These are phyloP conservation scores for Exsudoporus floridanus DNA, from an alignment of 1,284 basidiomycete genomes.

Conservation along the genomic window DNA sequence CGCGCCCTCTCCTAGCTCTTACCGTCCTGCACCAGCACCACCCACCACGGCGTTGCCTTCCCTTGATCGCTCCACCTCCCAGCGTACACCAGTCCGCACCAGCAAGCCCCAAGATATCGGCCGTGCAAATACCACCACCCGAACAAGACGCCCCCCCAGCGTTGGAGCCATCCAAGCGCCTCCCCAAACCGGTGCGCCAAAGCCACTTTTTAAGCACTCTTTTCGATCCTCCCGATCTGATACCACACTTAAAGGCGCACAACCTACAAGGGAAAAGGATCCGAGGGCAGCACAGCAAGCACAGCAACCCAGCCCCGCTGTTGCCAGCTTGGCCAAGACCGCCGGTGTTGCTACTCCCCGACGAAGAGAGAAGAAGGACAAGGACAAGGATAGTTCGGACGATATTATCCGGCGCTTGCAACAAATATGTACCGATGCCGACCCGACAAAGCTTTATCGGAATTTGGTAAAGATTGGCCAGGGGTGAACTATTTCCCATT, in stretches of 20 bases:
- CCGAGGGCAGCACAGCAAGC: constrained; percentile 39
- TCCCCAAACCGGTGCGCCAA: constrained; percentile 33
- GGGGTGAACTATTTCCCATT: constrained; percentile 58
- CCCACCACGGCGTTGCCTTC: constrained; percentile 55
- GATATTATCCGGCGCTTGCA: constrained; percentile 91
- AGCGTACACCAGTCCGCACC: constrained; percentile 59
- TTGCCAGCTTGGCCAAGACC: constrained; percentile 59
- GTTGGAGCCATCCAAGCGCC: constrained; percentile 21
- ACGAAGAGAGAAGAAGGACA: constrained; percentile 82
- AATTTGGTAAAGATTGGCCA: constrained; percentile 97
- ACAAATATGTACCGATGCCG: constrained; percentile 95
- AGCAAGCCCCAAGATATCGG: constrained; percentile 52
- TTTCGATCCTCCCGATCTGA: constrained; percentile 57
- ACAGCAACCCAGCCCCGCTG: constrained; percentile 45
- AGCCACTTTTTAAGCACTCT: constrained; percentile 45
- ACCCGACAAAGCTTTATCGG: constrained; percentile 92
- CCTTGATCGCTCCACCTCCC: constrained; percentile 76
- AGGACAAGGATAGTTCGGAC: constrained; percentile 78
- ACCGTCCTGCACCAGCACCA: constrained; percentile 68
- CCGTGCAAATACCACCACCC: constrained; percentile 65
- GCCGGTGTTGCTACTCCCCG: constrained; percentile 75
- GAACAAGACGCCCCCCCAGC: constrained; percentile 33
- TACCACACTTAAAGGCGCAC: constrained; percentile 46
- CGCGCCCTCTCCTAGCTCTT: constrained; percentile 47
- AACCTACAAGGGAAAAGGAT: constrained; percentile 36